A percentile compares a stretch with the other conserved stretches of the same genome.
These are phyloP conservation scores for Schwanniomyces polymorphus DNA, from an alignment of 805 yeast species.

Conservation along the genomic window DNA sequence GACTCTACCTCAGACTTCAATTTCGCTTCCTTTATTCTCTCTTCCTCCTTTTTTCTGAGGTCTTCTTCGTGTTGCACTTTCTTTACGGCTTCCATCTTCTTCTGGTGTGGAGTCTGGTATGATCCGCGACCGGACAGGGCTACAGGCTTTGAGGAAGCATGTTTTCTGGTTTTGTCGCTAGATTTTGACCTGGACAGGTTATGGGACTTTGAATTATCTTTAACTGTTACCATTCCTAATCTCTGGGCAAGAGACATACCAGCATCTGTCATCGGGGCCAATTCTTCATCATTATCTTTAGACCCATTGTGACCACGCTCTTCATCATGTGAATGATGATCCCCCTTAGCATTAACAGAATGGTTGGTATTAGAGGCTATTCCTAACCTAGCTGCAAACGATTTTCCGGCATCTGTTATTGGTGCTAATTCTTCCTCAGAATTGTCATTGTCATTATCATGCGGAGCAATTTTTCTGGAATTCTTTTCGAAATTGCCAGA, in stretches of 20 bases:
- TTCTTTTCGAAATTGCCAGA: neutral
- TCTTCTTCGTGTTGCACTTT: slow-evolving; percentile 6
- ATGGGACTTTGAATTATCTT: neutral
- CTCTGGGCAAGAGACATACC: slow-evolving; percentile 33
- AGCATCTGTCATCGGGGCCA: slow-evolving; percentile 29
- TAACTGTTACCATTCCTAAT: slow-evolving; percentile 15
- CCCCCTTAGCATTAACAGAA: neutral
- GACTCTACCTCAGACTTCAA: slow-evolving; percentile 24
- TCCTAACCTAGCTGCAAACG: slow-evolving; percentile 31
- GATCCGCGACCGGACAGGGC: slow-evolving; percentile 3
- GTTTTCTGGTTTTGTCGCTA: neutral
- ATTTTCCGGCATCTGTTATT: slow-evolving; percentile 29
- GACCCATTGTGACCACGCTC: neutral
- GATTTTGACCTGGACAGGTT: neutral
- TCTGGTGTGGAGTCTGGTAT: slow-evolving; percentile 7
- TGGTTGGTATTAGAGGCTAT: slow-evolving; percentile 4
- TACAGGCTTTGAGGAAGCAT: slow-evolving; percentile 2
- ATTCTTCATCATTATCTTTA: slow-evolving; percentile 10
- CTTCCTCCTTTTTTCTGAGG: neutral
- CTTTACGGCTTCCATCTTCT: slow-evolving; percentile 4
- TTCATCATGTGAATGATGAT: slow-evolving; percentile 6
- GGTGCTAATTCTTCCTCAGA: slow-evolving; percentile 15
- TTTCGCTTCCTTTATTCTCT: slow-evolving; percentile 12
- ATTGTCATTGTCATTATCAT: slow-evolving; percentile 6
- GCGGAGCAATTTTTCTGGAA: slow-evolving; percentile 1